These are phyloP conservation scores for Micractinium conductrix DNA, from an alignment of 139 green algal genomes.

Conservation along the genomic window DNA sequence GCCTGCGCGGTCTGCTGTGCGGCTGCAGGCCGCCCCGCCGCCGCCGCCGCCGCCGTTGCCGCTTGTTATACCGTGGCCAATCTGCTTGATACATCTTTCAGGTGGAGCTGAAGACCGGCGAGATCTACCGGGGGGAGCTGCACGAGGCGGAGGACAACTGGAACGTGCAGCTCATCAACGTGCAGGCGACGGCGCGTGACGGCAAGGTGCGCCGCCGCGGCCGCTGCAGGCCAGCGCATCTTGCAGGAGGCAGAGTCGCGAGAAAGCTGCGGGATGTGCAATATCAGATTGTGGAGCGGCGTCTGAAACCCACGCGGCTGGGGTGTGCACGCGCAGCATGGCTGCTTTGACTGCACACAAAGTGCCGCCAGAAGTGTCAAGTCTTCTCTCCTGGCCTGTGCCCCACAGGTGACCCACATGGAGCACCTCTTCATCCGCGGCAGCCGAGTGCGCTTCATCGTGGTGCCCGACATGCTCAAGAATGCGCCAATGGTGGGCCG, in stretches of 20 bases:
- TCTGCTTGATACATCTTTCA: no score
- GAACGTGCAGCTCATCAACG: conserved; percentile 97
- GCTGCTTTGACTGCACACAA: no score
- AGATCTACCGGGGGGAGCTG: conserved; percentile 95
- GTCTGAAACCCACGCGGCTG: no score
- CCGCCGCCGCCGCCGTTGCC: neutral
- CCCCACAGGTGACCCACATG: conserved; percentile 57
- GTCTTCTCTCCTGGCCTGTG: no score
- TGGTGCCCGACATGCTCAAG: conserved; percentile 99
- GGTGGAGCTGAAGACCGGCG: conserved; percentile 96
- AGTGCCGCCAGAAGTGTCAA: no score
- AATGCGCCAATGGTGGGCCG: conserved; percentile 93
- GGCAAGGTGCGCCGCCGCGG: conserved; percentile 4
- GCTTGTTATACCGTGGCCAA: no score
- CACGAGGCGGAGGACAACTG: conserved; percentile 98
- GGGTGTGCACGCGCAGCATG: no score
- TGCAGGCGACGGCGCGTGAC: conserved; percentile 81
- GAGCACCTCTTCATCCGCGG: conserved; percentile 93
- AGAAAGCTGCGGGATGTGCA: no score
- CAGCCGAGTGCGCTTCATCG: conserved; percentile 88
- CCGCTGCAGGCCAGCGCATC: neutral
- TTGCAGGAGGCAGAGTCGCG: no score
- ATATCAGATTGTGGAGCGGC: no score
- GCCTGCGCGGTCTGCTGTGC: neutral
- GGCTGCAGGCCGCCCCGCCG: neutral